Percentiles rank a stretch among this genome's conserved stretches.
Evolutionary conservation across 2,329 filamentous ascomycete genomes (phyloP).

Genomic region (Aureobasidium sp.): DNA sequence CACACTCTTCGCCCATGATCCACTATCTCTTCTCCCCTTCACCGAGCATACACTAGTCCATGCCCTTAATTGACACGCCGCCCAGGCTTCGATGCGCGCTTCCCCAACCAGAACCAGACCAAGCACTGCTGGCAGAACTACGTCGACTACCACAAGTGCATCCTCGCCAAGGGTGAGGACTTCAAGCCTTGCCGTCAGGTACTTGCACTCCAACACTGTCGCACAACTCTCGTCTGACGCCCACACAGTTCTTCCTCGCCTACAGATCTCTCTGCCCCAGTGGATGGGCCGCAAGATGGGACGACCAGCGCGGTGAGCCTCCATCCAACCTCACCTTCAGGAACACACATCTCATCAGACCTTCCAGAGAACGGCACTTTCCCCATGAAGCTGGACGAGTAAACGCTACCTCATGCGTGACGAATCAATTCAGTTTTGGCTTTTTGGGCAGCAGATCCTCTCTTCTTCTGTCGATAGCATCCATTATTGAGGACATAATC

Average conservation of each 20-base stretch:
- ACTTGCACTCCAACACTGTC: slow-evolving; percentile 26
- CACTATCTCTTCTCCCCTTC: neutral
- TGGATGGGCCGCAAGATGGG: slow-evolving; percentile 89
- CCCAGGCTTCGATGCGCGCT: slow-evolving; percentile 94
- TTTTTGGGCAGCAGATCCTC: neutral
- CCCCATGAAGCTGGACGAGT: slow-evolving; percentile 41
- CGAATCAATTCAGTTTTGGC: slow-evolving; percentile 1
- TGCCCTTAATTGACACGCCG: slow-evolving; percentile 8
- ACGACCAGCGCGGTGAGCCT: slow-evolving; percentile 81
- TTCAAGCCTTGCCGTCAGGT: slow-evolving; percentile 97
- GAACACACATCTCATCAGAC: neutral
- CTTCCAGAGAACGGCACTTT: slow-evolving; percentile 47
- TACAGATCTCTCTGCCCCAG: slow-evolving; percentile 97
- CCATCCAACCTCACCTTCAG: neutral
- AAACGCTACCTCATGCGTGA: slow-evolving; percentile 18
- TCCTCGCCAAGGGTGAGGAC: slow-evolving; percentile 95
- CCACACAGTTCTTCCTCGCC: slow-evolving; percentile 76
- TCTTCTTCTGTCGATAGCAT: slow-evolving; percentile 11
- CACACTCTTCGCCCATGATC: neutral
- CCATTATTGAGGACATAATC: slow-evolving; percentile 9
- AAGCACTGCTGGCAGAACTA: slow-evolving; percentile 99
- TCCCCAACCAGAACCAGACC: slow-evolving; percentile 95
- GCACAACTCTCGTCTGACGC: neutral
- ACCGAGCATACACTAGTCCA: neutral
- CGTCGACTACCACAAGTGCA: slow-evolving; percentile 99